phyloP scores from a whole-genome alignment of 176 grass and related monocot species.

The Saccharum spontaneum region DNA sequence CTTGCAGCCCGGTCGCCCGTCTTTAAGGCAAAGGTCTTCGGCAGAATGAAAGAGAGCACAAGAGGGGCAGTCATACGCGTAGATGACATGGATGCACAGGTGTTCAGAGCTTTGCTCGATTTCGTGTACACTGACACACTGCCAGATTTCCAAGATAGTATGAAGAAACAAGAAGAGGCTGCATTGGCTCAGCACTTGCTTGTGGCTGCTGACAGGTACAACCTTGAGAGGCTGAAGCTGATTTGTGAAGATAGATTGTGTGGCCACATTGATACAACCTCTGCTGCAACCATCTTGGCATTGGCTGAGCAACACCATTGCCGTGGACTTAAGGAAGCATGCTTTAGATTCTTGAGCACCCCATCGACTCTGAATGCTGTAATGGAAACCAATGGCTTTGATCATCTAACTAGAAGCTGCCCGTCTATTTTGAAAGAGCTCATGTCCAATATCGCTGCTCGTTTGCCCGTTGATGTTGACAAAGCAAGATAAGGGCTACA shows the following conservation, averaged over 20 bases:
- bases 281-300: constrained; percentile 32
- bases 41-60: not conserved
- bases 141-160: not conserved
- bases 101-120: constrained; percentile 34
- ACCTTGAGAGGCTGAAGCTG: constrained; percentile 44
- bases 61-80: not conserved
- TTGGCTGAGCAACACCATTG: constrained; percentile 42
- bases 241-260: constrained; percentile 44
- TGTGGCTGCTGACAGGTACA: constrained; percentile 48
- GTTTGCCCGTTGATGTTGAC: not conserved
- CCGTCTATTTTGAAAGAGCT: not conserved
- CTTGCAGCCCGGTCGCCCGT: not conserved
- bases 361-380: not conserved
- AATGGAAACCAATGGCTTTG: constrained; percentile 1
- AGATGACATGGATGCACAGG: not conserved
- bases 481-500: too few relatives aligned
- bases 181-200: constrained; percentile 41
- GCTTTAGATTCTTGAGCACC: constrained; percentile 31
- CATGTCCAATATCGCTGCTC: not conserved
- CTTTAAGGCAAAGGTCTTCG: not conserved
- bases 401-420: constrained; percentile 15
- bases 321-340: constrained; percentile 22
- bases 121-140: constrained; percentile 41
- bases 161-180: not conserved
- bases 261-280: constrained; percentile 18